A percentile compares a stretch with the other conserved stretches of the same genome.
phyloP scores from a whole-genome alignment of 441 rosid species.

The Croton setiger region DNA sequence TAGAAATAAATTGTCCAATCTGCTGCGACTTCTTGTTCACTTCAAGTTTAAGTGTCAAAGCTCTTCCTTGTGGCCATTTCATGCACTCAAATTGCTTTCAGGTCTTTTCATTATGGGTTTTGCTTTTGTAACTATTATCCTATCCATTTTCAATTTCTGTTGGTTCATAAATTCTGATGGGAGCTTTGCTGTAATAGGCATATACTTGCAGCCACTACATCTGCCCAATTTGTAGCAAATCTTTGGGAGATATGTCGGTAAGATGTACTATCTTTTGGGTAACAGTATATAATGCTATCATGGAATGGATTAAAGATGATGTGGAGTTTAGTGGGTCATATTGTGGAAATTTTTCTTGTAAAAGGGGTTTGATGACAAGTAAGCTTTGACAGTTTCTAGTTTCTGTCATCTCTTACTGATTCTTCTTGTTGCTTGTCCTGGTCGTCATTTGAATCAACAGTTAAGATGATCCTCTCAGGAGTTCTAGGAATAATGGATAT shows the following conservation, averaged over 20 bases:
- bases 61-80: conserved; percentile 79
- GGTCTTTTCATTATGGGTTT: conserved; percentile 34
- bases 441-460: neutral
- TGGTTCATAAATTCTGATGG: conserved; percentile 9
- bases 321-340: conserved; percentile 5
- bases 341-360: neutral
- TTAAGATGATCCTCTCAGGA: neutral
- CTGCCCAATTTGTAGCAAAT: conserved; percentile 81
- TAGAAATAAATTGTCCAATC: conserved; percentile 77
- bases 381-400: neutral
- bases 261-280: conserved; percentile 19
- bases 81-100: conserved; percentile 87
- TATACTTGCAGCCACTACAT: conserved; percentile 75
- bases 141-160: conserved; percentile 6
- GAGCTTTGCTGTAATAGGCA: conserved; percentile 40
- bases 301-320: neutral
- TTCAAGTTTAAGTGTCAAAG: conserved; percentile 63
- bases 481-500: neutral
- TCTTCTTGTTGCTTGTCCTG: neutral
- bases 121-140: conserved; percentile 1
- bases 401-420: neutral
- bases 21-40: conserved; percentile 73
- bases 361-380: neutral
- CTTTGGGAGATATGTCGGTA: conserved; percentile 87
- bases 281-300: neutral